Evolutionary conservation across 2,329 filamentous ascomycete genomes (phyloP).

Genomic region (Ascochyta fabae): DNA sequence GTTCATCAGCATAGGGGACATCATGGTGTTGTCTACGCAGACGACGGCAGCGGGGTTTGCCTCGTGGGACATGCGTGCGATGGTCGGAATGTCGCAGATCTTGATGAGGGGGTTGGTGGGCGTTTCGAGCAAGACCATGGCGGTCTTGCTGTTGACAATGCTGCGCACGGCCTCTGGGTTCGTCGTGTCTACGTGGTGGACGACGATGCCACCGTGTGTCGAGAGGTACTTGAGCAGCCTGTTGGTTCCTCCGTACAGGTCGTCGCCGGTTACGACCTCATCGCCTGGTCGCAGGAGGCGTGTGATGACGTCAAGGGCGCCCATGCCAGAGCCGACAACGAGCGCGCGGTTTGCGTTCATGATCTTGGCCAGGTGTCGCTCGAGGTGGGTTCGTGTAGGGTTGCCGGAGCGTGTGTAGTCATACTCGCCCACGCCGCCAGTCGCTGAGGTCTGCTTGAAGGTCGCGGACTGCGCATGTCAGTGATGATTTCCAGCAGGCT

Average conservation of each 20-base stretch:
- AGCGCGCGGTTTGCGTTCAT: constrained; percentile 94
- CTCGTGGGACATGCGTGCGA: constrained; percentile 77
- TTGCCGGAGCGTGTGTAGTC: constrained; percentile 99
- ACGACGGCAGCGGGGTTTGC: constrained; percentile 81
- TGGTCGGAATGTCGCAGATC: constrained; percentile 87
- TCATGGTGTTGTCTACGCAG: constrained; percentile 98
- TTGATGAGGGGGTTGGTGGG: constrained; percentile 99
- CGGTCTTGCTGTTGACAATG: constrained; percentile 78
- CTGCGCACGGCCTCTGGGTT: constrained; percentile 71
- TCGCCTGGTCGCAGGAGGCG: constrained; percentile 89
- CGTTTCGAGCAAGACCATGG: constrained; percentile 95
- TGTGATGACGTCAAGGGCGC: constrained; percentile 93
- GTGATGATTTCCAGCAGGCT: neutral
- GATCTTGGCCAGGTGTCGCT: constrained; percentile 97
- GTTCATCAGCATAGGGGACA: constrained; percentile 92
- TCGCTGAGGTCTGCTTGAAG: constrained; percentile 89
- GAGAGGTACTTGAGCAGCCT: constrained; percentile 90
- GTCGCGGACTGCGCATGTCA: constrained; percentile 75
- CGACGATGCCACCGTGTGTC: constrained; percentile 86
- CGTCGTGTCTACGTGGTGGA: constrained; percentile 97
- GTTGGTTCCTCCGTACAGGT: constrained; percentile 95
- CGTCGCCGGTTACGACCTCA: constrained; percentile 95
- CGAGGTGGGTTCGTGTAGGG: constrained; percentile 92
- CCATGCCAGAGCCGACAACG: constrained; percentile 96
- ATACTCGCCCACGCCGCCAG: constrained; percentile 83